phyloP scores from a whole-genome alignment of 805 yeast species.

The Ogataea trehalophila region DNA sequence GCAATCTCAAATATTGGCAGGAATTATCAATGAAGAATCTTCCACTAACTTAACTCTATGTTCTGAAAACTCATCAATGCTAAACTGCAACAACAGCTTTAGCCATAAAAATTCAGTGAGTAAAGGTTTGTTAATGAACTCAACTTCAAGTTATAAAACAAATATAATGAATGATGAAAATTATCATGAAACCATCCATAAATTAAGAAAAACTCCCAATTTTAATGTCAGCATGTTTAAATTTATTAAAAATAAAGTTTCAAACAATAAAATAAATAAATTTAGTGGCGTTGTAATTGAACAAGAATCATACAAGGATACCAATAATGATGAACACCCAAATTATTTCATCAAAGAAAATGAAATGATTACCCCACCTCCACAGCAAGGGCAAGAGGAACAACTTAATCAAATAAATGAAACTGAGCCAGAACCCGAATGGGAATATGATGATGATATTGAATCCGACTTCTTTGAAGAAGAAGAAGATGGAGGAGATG shows the following conservation, averaged over 20 bases:
- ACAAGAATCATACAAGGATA: too few relatives aligned
- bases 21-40: background rate
- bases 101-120: too few relatives aligned
- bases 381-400: too few relatives aligned
- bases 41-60: too few relatives aligned
- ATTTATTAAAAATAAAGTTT: constrained; percentile 1
- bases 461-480: constrained; percentile 18
- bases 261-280: background rate
- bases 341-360: too few relatives aligned
- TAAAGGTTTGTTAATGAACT: too few relatives aligned
- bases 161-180: constrained; percentile 14
- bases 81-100: too few relatives aligned
- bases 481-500: constrained; percentile 9
- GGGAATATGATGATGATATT: background rate
- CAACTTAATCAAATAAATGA: too few relatives aligned
- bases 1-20: constrained; percentile 1
- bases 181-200: constrained; percentile 5
- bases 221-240: constrained; percentile 12
- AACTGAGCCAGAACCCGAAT: background rate
- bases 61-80: too few relatives aligned
- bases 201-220: constrained; percentile 17
- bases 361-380: too few relatives aligned
- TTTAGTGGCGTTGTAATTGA: background rate
- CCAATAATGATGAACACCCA: too few relatives aligned
- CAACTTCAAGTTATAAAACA: too few relatives aligned